Base-by-base conservation (phyloP, 345 rosid species). In the Eucalyptus albens region DNA sequence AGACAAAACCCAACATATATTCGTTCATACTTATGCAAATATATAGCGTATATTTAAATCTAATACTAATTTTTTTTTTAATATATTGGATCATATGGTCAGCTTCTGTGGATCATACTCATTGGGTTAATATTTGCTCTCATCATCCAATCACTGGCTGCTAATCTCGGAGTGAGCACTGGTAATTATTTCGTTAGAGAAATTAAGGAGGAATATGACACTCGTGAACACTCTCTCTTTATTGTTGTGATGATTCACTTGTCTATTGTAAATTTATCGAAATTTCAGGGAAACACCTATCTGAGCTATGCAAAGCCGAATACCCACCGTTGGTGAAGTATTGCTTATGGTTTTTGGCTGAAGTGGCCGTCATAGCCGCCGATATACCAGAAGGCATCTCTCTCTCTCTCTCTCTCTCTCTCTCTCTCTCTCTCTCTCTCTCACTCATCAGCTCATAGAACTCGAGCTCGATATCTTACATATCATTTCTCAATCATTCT, bases 81-180 rank as follows among this genome's bases (percentile, higher is more conserved):
- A 49, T 6, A 11, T 17, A 86, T 62, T 21, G 42, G 49, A 51
- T 62, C 85, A 50, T 77, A 21, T 77, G 47, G 83, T 40, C 94
- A 95, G 98, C 92, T 94, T 6, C 92, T 94, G 4, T 95, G 98
- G 98, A 92, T 95, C 69, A 77, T 95, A 44, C 93, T 96, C 13
- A 90, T 94, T 24, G 98, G 98, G 47, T 21, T 95, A 88, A 62
- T 94, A 27, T 96, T 96, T 60, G 97, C 96, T 29, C 96, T 96
- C 87, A 92, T 95, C 29, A 95, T 96, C 45, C 98, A 96, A 72
- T 95, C 96, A 9, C 94, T 96, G 0, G 95, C 97, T 37, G 98
- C 97, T 15, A 96, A 96, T 91, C 94, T 96, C 37, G 97, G 96
- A 47, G 98, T 95, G 7, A 92, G 92, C 94, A 95, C 97, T 2